Percentiles rank a stretch among this genome's conserved stretches.
These are phyloP conservation scores for Exophiala oligosperma DNA, from an alignment of 2,329 filamentous ascomycete species.

Conservation along the genomic window DNA sequence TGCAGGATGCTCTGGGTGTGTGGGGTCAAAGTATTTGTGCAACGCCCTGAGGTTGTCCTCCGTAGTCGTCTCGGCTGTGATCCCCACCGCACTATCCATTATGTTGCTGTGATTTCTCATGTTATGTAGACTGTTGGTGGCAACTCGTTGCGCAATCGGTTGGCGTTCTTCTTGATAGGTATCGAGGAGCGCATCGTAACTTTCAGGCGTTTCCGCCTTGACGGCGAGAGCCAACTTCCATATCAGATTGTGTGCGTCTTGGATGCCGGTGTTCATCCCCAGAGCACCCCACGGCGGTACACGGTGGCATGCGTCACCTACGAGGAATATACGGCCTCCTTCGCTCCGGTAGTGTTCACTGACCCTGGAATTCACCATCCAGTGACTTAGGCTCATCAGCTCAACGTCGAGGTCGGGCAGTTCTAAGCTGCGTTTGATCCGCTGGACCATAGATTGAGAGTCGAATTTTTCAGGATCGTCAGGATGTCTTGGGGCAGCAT, in stretches of 20 bases:
- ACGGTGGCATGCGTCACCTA: slow-evolving; percentile 38
- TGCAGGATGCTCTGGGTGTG: slow-evolving; percentile 19
- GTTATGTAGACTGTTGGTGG: slow-evolving; percentile 32
- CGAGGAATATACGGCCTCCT: slow-evolving; percentile 33
- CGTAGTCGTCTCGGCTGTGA: slow-evolving; percentile 25
- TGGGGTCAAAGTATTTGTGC: slow-evolving; percentile 30
- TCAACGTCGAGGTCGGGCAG: slow-evolving; percentile 34
- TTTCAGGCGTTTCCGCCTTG: slow-evolving; percentile 16
- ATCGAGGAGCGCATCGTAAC: slow-evolving; percentile 29
- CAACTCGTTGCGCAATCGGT: slow-evolving; percentile 34
- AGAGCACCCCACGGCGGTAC: slow-evolving; percentile 37
- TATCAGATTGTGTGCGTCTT: slow-evolving; percentile 23
- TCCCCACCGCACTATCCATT: slow-evolving; percentile 37
- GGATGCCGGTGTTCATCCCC: slow-evolving; percentile 30
- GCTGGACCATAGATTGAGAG: slow-evolving; percentile 28
- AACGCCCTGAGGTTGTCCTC: slow-evolving; percentile 31
- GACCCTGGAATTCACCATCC: slow-evolving; percentile 34
- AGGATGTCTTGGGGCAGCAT: slow-evolving; percentile 30
- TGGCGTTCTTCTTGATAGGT: slow-evolving; percentile 36
- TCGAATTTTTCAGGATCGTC: slow-evolving; percentile 31
- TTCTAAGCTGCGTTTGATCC: slow-evolving; percentile 32
- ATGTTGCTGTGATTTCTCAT: slow-evolving; percentile 31
- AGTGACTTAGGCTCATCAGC: slow-evolving; percentile 35
- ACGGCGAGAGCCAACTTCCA: slow-evolving; percentile 29
- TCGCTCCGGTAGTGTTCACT: slow-evolving; percentile 32